phyloP scores from a whole-genome alignment of 73 alveolate species.

The Uronychia setigera region DNA sequence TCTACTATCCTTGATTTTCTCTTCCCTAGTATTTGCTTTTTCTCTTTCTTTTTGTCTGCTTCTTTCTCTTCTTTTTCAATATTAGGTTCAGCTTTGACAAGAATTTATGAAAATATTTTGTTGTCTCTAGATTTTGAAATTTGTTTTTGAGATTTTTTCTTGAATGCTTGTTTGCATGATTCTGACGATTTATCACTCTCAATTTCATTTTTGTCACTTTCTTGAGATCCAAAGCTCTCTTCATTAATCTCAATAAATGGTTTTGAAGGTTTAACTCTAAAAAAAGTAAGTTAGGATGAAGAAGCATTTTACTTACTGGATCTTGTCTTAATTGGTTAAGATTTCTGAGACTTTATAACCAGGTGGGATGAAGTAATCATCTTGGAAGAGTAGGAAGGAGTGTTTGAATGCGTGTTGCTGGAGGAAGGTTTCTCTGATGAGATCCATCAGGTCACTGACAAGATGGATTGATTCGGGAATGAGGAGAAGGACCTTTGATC shows the following conservation, averaged over 20 bases:
- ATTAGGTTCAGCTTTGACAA: neutral
- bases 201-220: too few species aligned
- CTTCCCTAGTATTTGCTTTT: too few species aligned
- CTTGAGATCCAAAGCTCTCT: neutral
- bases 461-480: neutral
- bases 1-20: too few species aligned
- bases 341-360: neutral
- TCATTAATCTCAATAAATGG: neutral
- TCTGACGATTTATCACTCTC: neutral
- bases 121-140: neutral
- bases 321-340: neutral
- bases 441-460: neutral
- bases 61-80: neutral
- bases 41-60: neutral
- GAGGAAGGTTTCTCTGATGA: neutral
- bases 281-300: too few species aligned
- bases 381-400: neutral
- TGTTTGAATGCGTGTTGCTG: neutral
- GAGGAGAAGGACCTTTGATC: neutral
- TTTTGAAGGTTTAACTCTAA: neutral
- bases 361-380: neutral
- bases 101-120: neutral
- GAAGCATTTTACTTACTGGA: neutral
- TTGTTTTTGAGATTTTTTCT: neutral
- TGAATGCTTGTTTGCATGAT: neutral